Base-by-base conservation (phyloP, 1,284 basidiomycete species). In the Agaricales sp. region DNA sequence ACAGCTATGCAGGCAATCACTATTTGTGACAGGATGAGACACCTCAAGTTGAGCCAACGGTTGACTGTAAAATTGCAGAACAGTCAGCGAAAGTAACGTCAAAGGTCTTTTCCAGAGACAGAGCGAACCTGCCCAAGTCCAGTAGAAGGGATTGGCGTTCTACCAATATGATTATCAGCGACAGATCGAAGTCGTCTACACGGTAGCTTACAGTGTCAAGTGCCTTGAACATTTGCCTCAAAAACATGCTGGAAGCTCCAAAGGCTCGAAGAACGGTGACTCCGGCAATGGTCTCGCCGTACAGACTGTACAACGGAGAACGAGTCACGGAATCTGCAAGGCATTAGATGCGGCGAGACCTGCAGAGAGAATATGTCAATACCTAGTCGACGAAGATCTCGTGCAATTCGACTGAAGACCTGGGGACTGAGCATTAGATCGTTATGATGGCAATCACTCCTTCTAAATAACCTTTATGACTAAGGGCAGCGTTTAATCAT, bases 271-370 rank as follows among this genome's bases (percentile, higher is more conserved):
- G 69, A 45, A 94, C 86, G 0, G 89, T 77, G 13, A 87, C 86
- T n/a, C 91, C 92, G 2, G 88, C 76, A 50, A 93, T 91, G 0
- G 89, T 91, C 64, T 95, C 92, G 2, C 87, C 88, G 56, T 92
- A 96, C 44, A 94, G 86, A 0, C 89, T 92, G 64, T 95, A 96
- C 13, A 97, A 67, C 0, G 93, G 93, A 0, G 90, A 93, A 30
- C 91, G 82, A 4, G 91, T 92, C 43, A 92, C 82, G 12, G 89
- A 91, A 60, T 93, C 90, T 84, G 45, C 2, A 43, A 16, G 8
- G 19, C 12, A 16, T 37, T 16, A 37, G 39, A 38, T 24, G 51
- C 23, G 21, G 6, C n/a, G 18, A 18, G 37, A 38, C 43, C 24
- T 13, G 39, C 13, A 25, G 23, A 24, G n/a, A 24, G 20, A 39